Evolutionary conservation across 805 yeast genomes (phyloP).

Genomic region (Metschnikowia lunata): DNA sequence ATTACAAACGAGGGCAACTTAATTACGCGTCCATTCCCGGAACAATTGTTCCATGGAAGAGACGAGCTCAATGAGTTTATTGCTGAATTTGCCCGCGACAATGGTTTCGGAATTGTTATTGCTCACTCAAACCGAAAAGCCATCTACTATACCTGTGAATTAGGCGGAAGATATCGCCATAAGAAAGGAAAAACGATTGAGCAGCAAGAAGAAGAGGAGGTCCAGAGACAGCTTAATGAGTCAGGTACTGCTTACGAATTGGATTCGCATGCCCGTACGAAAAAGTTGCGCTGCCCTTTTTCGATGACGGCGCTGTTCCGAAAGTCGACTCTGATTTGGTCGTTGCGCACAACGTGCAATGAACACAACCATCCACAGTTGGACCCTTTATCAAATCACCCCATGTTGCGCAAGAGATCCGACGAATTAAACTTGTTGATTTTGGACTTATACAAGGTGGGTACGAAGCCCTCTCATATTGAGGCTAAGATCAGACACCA

Average conservation of each 20-base stretch:
- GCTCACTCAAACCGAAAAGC: constrained; percentile 57
- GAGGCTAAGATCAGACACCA: constrained; percentile 48
- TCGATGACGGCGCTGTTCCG: constrained; percentile 55
- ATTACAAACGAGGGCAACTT: constrained; percentile 47
- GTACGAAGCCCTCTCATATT: constrained; percentile 53
- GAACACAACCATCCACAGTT: constrained; percentile 57
- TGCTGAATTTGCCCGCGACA: constrained; percentile 51
- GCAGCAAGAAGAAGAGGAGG: constrained; percentile 19
- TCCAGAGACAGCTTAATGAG: constrained; percentile 22
- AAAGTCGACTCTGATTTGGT: constrained; percentile 48
- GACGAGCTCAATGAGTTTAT: constrained; percentile 51
- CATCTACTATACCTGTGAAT: constrained; percentile 54
- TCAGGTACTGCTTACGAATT: constrained; percentile 32
- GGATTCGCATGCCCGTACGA: constrained; percentile 43
- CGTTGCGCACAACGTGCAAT: constrained; percentile 49
- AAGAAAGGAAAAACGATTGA: constrained; percentile 34
- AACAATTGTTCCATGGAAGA: constrained; percentile 47
- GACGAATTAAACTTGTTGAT: constrained; percentile 50
- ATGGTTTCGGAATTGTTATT: constrained; percentile 56
- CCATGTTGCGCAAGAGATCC: constrained; percentile 52
- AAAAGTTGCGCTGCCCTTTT: constrained; percentile 53
- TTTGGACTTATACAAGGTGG: constrained; percentile 48
- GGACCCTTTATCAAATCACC: constrained; percentile 52
- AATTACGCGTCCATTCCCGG: constrained; percentile 51
- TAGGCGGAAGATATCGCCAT: constrained; percentile 54